A percentile compares a stretch with the other conserved stretches of the same genome.
These are phyloP conservation scores for Epichloe uncinata DNA, from an alignment of 2,329 filamentous ascomycete genomes.

Conservation along the genomic window DNA sequence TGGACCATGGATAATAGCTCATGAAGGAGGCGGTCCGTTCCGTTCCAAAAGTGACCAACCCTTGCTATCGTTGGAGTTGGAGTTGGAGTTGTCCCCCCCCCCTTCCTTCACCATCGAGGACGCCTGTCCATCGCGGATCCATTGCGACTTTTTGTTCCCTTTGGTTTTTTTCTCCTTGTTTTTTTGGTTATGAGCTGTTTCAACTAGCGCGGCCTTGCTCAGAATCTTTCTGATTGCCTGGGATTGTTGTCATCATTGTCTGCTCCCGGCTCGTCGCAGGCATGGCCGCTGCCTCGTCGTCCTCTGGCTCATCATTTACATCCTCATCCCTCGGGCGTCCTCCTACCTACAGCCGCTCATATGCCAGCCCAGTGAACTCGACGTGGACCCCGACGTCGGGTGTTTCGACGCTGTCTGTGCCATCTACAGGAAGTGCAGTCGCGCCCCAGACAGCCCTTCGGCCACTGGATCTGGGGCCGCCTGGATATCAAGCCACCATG, in stretches of 20 bases:
- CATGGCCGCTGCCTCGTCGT: constrained; percentile 28
- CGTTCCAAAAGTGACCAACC: not conserved
- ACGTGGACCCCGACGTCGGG: constrained; percentile 33
- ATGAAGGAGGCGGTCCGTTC: not conserved
- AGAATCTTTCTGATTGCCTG: not conserved
- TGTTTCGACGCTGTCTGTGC: constrained; percentile 29
- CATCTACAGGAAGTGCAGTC: constrained; percentile 23
- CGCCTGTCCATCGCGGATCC: not conserved
- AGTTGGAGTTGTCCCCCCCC: not conserved
- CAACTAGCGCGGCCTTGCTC: not conserved
- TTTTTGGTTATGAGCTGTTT: constrained; percentile 1
- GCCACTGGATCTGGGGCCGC: constrained; percentile 37
- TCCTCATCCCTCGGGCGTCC: constrained; percentile 31
- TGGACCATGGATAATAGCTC: not conserved
- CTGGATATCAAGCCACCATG: constrained; percentile 42
- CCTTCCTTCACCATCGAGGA: not conserved
- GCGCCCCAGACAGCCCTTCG: constrained; percentile 25
- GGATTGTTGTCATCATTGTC: not conserved
- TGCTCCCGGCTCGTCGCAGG: constrained; percentile 6
- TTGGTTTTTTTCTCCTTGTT: not conserved
- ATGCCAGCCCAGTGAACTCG: constrained; percentile 30
- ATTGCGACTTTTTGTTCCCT: not conserved
- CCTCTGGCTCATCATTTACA: constrained; percentile 35
- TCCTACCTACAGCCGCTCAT: constrained; percentile 27
- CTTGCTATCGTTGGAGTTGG: not conserved